Evolutionary conservation across 106 monocot species (phyloP).

Genomic region (Phalaenopsis equestris): DNA sequence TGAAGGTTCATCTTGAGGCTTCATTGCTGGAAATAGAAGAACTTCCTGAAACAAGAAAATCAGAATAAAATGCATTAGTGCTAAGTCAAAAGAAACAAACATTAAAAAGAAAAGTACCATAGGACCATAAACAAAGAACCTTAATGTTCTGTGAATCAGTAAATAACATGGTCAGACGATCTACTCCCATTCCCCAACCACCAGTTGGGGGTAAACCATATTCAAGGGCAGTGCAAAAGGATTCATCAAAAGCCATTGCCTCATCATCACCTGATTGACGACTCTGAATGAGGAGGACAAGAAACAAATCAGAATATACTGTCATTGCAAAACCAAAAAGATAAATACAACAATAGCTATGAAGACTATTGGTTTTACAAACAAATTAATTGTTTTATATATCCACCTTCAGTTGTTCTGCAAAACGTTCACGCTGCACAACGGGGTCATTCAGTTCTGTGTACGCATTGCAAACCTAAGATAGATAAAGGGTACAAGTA

Average conservation of each 20-base stretch:
- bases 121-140: conserved; percentile 18
- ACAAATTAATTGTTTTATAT: neutral
- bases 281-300: conserved; percentile 29
- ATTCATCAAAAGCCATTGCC: conserved; percentile 90
- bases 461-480: conserved; percentile 94
- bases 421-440: conserved; percentile 84
- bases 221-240: conserved; percentile 93
- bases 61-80: neutral
- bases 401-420: conserved; percentile 77
- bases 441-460: conserved; percentile 96
- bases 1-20: conserved; percentile 73
- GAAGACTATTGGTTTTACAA: neutral
- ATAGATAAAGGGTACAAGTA: neutral
- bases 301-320: conserved; percentile 1
- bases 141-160: conserved; percentile 97
- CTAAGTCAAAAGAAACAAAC: neutral
- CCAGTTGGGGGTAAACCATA: conserved; percentile 93
- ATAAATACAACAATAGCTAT: conserved; percentile 1
- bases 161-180: conserved; percentile 78
- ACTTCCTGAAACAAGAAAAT: conserved; percentile 53
- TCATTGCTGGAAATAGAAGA: conserved; percentile 93
- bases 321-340: neutral
- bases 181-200: conserved; percentile 94
- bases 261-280: conserved; percentile 94
- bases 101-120: neutral